Percentiles rank a stretch among this genome's conserved stretches.
phyloP scores from a whole-genome alignment of 2,329 filamentous ascomycete species.

The Ceratocystis diversiconidia region DNA sequence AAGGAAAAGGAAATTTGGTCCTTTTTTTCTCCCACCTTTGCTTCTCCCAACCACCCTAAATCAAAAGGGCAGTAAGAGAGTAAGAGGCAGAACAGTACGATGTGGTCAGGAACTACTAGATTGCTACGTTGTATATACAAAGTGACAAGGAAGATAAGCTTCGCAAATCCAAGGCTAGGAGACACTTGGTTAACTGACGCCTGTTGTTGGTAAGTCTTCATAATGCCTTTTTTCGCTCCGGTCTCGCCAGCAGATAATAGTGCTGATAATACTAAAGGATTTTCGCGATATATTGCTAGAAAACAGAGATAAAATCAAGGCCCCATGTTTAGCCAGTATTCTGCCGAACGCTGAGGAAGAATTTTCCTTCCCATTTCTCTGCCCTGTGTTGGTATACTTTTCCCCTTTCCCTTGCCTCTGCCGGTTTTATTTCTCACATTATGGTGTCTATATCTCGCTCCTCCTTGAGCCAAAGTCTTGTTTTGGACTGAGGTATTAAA shows the following conservation, averaged over 20 bases:
- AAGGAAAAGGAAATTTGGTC: background rate
- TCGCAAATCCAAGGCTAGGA: background rate
- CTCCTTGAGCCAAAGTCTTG: too few relatives aligned
- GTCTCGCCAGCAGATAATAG: background rate
- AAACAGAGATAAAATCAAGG: background rate
- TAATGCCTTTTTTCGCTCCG: background rate
- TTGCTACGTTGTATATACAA: background rate
- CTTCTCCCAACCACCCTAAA: constrained; percentile 1
- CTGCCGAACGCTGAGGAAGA: too few relatives aligned
- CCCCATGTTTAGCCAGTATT: too few relatives aligned
- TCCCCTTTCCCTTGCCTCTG: too few relatives aligned
- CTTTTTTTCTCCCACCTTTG: background rate
- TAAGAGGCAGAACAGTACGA: background rate
- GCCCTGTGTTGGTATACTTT: too few relatives aligned
- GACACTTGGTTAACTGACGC: background rate
- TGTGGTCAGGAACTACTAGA: background rate
- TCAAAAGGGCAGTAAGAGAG: background rate
- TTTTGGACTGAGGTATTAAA: too few relatives aligned
- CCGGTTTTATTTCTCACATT: too few relatives aligned
- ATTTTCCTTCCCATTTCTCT: too few relatives aligned
- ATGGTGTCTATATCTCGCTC: too few relatives aligned
- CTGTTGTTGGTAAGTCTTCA: too few relatives aligned
- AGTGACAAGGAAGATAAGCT: background rate
- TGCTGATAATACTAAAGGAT: background rate
- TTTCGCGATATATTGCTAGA: too few relatives aligned